Percentiles rank a stretch among this genome's conserved stretches.
phyloP scores from a whole-genome alignment of 768 basidiomycete genomes.

The Lepiota brunneoincarnata region DNA sequence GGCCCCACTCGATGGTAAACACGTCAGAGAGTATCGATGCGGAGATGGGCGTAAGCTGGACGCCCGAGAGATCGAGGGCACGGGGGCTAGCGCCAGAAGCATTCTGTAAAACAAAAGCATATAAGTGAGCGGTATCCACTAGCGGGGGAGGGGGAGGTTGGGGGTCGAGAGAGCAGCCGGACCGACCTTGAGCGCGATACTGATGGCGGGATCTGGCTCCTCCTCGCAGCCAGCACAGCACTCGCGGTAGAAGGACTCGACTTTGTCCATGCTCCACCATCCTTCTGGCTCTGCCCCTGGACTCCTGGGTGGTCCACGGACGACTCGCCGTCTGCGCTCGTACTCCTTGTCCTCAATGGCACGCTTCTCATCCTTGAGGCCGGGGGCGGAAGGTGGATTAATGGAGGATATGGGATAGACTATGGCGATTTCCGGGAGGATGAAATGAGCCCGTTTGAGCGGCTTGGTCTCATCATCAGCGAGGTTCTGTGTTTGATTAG shows the following conservation, averaged over 20 bases:
- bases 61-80: slow-evolving; percentile 75
- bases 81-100: slow-evolving; percentile 58
- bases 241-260: slow-evolving; percentile 84
- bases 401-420: slow-evolving; percentile 88
- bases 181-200: slow-evolving; percentile 68
- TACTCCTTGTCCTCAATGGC: slow-evolving; percentile 75
- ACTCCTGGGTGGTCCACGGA: slow-evolving; percentile 49
- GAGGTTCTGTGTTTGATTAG: slow-evolving; percentile 29
- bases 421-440: slow-evolving; percentile 80
- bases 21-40: slow-evolving; percentile 88
- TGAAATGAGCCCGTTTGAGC: slow-evolving; percentile 88
- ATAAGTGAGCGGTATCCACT: slow-evolving; percentile 5
- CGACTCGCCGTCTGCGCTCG: slow-evolving; percentile 63
- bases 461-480: slow-evolving; percentile 50
- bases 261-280: slow-evolving; percentile 85
- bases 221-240: slow-evolving; percentile 81
- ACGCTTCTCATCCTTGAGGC: slow-evolving; percentile 77
- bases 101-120: slow-evolving; percentile 32
- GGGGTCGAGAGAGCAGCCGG: too few relatives aligned
- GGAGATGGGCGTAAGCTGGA: slow-evolving; percentile 64
- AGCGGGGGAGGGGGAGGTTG: too few relatives aligned
- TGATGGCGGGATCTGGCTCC: slow-evolving; percentile 59
- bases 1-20: slow-evolving; percentile 89
- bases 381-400: slow-evolving; percentile 80
- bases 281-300: slow-evolving; percentile 42